Evolutionary conservation across 345 rosid genomes (phyloP).

Genomic region (Rubroshorea leprosula): DNA sequence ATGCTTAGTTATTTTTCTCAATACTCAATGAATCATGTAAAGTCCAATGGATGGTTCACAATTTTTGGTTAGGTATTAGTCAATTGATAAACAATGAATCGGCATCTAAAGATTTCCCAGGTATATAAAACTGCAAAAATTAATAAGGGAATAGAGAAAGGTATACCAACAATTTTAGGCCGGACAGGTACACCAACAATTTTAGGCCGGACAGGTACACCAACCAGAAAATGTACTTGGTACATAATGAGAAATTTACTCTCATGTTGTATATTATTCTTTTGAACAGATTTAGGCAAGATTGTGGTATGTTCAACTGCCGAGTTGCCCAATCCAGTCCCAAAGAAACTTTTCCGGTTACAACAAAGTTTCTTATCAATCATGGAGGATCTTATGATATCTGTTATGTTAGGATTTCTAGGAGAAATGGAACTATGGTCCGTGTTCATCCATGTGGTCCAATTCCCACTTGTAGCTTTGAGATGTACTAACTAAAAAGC

Average conservation of each 20-base stretch:
- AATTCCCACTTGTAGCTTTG: too few relatives aligned
- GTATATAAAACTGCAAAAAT: not conserved
- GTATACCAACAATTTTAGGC: conserved; percentile 7
- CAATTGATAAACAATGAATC: not conserved
- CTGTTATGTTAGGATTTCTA: too few relatives aligned
- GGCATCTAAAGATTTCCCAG: not conserved
- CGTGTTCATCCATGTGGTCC: too few relatives aligned
- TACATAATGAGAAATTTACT: not conserved
- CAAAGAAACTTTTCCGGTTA: conserved; percentile 4
- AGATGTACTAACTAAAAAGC: too few relatives aligned
- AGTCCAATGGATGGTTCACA: conserved; percentile 5
- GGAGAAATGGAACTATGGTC: too few relatives aligned
- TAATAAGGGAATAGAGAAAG: not conserved
- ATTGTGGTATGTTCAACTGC: not conserved
- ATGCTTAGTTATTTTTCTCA: too few relatives aligned
- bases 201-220: not conserved
- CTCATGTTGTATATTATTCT: not conserved
- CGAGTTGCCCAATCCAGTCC: conserved; percentile 2
- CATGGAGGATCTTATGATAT: too few relatives aligned
- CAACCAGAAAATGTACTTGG: conserved; percentile 1
- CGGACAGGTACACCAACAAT: conserved; percentile 14
- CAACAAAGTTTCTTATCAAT: too few relatives aligned
- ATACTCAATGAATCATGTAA: not conserved
- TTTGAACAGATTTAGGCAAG: not conserved
- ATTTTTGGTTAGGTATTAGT: conserved; percentile 7